Base-by-base conservation (phyloP, 805 yeast genomes). In the Pichia californica region DNA sequence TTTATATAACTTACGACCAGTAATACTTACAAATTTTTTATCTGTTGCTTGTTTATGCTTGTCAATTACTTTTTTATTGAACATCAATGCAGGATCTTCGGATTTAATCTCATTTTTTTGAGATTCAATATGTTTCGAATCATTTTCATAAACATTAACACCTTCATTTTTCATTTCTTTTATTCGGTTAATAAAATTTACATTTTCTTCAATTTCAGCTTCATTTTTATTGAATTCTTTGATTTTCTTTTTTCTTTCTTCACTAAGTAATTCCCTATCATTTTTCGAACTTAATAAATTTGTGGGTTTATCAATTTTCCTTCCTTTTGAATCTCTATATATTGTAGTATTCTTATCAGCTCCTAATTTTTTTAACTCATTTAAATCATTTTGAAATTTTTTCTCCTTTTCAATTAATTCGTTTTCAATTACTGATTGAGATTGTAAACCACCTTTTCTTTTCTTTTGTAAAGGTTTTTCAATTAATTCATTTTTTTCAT, bases 71-170 rank as follows among this genome's bases (percentile, higher is more conserved):
- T 50, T 51, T 19, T 66, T 55, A 25, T 64, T 58, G 51, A 79
- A 81, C 11, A 68, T 53, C 2, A 70, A 58, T 21, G 83, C 69
- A 0, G 95, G 94, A 55, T 86, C 94, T 18, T 81, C 87, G 28
- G 68, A 68, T 13, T 57, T 54, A n/a, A 64, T 61, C 38, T 58
- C 56, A 6, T 47, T 42, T 42, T 61, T 64, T 50, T 63, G 59
- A 26, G 52, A 52, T 4, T 54, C 51, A 39, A 72, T 69, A 31
- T 67, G 54, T 28, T 63, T 68, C n/a, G 41, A 46, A 47, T 73
- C 76, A 40, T 68, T 61, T 32, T 65, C 67, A 40, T 62, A 61
- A 18, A 58, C 53, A 4, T 67, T 56, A 6, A 67, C 36, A 10
- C 50, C 51, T 25, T 58, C 55, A 4, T 47, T 41, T 16, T 55